Evolutionary conservation across 108 stramenopile genomes (phyloP), one percentile per base, ranked within the genome.

Genomic region (Discostella stelligeroides): DNA sequence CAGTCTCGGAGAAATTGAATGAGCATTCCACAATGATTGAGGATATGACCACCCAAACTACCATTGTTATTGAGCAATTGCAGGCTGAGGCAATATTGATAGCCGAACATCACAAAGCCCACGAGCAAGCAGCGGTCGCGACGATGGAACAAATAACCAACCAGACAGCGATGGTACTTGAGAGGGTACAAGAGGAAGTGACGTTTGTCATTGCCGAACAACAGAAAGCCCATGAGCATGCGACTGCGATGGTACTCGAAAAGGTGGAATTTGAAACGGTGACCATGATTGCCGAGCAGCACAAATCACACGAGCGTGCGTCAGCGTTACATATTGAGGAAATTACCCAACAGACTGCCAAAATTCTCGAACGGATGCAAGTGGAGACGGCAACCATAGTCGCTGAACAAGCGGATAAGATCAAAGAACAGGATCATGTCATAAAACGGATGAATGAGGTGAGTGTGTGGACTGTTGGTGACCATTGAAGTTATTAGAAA

Each of bases 371-470:
- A n/a, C n/a, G n/a, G n/a, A 53, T 68, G 30, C 53, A 57, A 68
- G 41, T 39, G 9, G 38, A 49, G 40, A 59, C 53, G 12, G 55
- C 43, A 42, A 25, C 42, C 8, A 18, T 56, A 21, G 15, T 70
- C 18, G 9, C 40, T 37, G 54, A 67, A 40, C 53, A 73, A 15
- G 30, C 62, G 7, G 60, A 49, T 40, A 50, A 28, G 40, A 38
- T 48, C 43, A 72, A 72, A 39, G 60, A 60, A 14, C 49, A 49
- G 24, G 51, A 68, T 38, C 45, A 42, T 45, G 67, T 41, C 4
- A 27, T 56, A 18, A 61, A 54, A 60, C 48, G 29, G 9, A 56
- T 73, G 63, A 54, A 47, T 39, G 72, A 73, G 72, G 72, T 73
- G 34, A 73, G 72, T 45, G 41, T 17, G n/a, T n/a, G n/a, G 4